Evolutionary conservation across 345 rosid species (phyloP), one percentile per base, ranked within the genome.

Genomic region (Excoecaria agallocha): DNA sequence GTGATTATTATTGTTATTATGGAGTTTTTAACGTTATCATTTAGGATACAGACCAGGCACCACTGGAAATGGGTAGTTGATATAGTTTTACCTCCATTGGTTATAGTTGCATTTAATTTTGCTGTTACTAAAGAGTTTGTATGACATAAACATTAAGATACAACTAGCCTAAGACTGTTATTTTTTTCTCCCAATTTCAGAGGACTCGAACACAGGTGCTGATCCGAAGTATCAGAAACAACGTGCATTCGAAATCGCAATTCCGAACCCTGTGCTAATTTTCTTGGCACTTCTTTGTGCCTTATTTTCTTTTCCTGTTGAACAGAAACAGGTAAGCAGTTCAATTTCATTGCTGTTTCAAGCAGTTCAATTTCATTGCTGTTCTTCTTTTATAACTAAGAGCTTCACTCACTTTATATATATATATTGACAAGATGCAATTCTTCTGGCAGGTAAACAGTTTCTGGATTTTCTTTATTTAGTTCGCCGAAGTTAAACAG

Each of bases 151-250:
- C 6, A 30, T 35, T 15, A 61, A 12, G 10, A 25, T 37, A 35
- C 43, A 61, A 35, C 17, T 17, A 63, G 46, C 68, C 19, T 63
- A 37, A 30, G 5, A 38, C 10, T 17, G 1, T 63, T 39, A 4
- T 37, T 63, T 39, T 37, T 5, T 38, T 19, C 2, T 49, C 62
- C 70, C 59, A 66, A 77, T 85, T 77, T 79, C 90, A 91, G 98
- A 91, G 69, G 87, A 92, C 22, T 87, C 97, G 3, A 87, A 90
- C 3, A 75, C 91, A 43, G 89, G 80, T 30, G 95, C 86, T 46
- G 81, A 80, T 0, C 82, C 83, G 73, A 87, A 79, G 77, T 64
- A 82, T 50, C 86, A 87, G 72, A 88, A 88, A 63, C 63, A 74
- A 77, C 83, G 88, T 78, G 68, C 68, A 71, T 88, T 78, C 74